Base-by-base conservation (phyloP, 495 filamentous ascomycete genomes). In the Hypomontagnella monticulosa region DNA sequence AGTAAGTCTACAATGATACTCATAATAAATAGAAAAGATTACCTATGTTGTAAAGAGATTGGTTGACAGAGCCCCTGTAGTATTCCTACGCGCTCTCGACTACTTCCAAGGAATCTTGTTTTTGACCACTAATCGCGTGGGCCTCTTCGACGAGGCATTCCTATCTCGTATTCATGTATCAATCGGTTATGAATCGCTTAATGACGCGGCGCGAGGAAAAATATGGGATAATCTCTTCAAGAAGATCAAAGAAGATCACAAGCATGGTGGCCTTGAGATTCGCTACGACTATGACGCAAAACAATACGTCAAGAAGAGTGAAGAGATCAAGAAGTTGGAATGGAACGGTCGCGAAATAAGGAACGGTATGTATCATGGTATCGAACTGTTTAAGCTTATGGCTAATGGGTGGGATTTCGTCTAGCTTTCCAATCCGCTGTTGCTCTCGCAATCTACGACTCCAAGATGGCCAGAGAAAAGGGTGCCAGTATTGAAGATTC, bases 101-200 rank as follows among this genome's bases (percentile, higher is more conserved):
- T 61, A 61, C 40, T 61, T 61, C 32, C 57, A 43, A 46, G 57
- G 57, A 12, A 43, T 61, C 32, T 32, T 61, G 5, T 61, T 61
- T 19, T 14, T 61, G 48, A 61, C 48, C 6, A 44, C 57, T 8
- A 61, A 61, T 19, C 37, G 57, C 18, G 40, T 61, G 2, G 57
- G 57, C 3, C 37, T 37, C 23, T 61, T 61, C 38, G 57, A 61
- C n/a, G 57, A 61, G n/a, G 57, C 57, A 10, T 43, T 52, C 11
- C 4, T 61, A 12, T 61, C 57, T 16, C 57, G 47, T 12, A 61
- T 61, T 36, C 57, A 61, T 7, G 37, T 61, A 5, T 16, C 57
- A n/a, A 46, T 61, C 6, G 37, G 57, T 6, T 61, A 61, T 18
- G 47, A 61, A 18, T 30, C 37, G 1, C 57, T 46, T 2, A 33